Percentiles rank a stretch among this genome's conserved stretches.
Conservation (phyloP, 805 yeast species). For the Isabelozyma rhagii region DNA sequence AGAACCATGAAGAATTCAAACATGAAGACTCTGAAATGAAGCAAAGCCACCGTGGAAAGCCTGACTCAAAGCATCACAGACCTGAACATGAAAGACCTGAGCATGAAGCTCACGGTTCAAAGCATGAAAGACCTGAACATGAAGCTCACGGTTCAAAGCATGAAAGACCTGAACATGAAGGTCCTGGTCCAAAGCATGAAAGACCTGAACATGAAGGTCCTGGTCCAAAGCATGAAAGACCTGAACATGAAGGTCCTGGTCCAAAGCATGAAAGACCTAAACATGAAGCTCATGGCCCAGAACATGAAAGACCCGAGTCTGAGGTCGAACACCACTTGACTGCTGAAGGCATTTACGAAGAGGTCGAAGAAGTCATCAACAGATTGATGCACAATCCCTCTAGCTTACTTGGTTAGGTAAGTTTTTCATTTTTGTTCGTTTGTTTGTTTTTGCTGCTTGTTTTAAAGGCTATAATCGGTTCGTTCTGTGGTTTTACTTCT, state of each 20-base stretch:
- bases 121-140: neutral
- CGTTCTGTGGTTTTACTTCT: too few species aligned
- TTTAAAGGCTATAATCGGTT: neutral
- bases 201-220: neutral
- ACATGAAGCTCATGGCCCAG: neutral
- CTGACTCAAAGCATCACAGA: neutral
- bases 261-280: neutral
- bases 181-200: neutral
- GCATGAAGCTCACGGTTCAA: neutral
- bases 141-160: neutral
- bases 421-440: neutral
- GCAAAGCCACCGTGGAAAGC: neutral
- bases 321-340: neutral
- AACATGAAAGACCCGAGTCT: neutral
- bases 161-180: neutral
- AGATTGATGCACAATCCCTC: neutral
- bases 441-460: neutral
- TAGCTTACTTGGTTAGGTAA: neutral
- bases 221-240: neutral
- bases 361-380: neutral
- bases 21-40: neutral
- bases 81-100: neutral
- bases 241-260: neutral
- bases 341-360: neutral
- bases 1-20: neutral